phyloP scores from a whole-genome alignment of 495 filamentous ascomycete genomes.

The Halenospora varia region DNA sequence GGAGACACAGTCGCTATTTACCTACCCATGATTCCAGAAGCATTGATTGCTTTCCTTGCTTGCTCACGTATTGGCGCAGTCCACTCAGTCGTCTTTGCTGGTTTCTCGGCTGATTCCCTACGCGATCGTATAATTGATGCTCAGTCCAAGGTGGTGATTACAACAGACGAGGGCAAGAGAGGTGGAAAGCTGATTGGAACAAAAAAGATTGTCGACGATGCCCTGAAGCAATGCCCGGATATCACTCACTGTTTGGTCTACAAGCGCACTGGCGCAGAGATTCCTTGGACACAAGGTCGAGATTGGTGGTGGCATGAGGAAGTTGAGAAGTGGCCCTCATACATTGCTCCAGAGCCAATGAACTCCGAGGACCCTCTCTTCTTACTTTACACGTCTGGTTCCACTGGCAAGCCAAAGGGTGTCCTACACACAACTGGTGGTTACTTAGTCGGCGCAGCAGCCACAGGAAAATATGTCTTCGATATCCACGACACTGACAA shows the following conservation, averaged over 20 bases:
- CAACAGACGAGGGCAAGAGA: slow-evolving; percentile 94
- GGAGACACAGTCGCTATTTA: slow-evolving; percentile 97
- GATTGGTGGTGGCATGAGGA: slow-evolving; percentile 99
- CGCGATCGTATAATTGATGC: slow-evolving; percentile 94
- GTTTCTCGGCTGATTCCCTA: slow-evolving; percentile 95
- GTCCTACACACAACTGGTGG: slow-evolving; percentile 97
- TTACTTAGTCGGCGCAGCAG: slow-evolving; percentile 87
- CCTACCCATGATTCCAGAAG: slow-evolving; percentile 98
- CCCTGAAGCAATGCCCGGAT: slow-evolving; percentile 93
- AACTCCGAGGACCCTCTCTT: slow-evolving; percentile 95
- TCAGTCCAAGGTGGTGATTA: slow-evolving; percentile 87
- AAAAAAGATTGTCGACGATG: slow-evolving; percentile 99
- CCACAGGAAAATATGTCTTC: slow-evolving; percentile 97
- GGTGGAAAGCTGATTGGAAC: slow-evolving; percentile 97
- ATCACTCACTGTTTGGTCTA: slow-evolving; percentile 82
- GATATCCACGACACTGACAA: slow-evolving; percentile 91
- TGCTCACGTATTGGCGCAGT: slow-evolving; percentile 90
- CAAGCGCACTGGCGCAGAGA: slow-evolving; percentile 92
- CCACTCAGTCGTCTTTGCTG: slow-evolving; percentile 98
- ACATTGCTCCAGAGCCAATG: slow-evolving; percentile 82
- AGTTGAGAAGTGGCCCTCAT: slow-evolving; percentile 88
- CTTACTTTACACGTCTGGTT: slow-evolving; percentile 96
- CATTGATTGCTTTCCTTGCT: slow-evolving; percentile 85
- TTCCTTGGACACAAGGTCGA: slow-evolving; percentile 83
- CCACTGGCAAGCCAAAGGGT: slow-evolving; percentile 97